Conservation (phyloP, 768 basidiomycete species). For the Mrakia gelida region DNA sequence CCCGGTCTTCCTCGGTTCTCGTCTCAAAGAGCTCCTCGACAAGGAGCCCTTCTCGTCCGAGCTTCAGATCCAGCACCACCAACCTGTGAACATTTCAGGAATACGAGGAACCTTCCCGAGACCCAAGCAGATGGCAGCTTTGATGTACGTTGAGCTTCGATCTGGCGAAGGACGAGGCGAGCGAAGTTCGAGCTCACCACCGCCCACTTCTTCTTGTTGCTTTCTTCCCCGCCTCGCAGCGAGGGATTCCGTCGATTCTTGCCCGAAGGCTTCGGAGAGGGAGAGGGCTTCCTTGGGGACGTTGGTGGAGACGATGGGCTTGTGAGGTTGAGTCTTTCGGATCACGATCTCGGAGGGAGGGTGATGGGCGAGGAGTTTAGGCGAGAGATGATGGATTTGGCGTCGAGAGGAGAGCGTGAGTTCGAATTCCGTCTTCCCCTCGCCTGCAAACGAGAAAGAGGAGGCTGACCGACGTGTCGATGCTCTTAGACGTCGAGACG, state of each 20-base stretch:
- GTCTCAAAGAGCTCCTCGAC: constrained; percentile 20
- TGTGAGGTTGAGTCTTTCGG: not conserved
- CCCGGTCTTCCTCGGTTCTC: constrained; percentile 31
- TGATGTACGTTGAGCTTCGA: not conserved
- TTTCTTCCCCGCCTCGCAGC: not conserved
- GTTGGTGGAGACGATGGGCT: not conserved
- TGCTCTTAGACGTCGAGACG: not conserved
- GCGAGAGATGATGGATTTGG: constrained; percentile 10
- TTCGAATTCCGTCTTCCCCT: too few species aligned
- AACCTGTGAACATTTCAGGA: not conserved
- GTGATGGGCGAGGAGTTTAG: constrained; percentile 5
- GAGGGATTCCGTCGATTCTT: constrained; percentile 14
- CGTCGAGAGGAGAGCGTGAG: not conserved
- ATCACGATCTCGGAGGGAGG: constrained; percentile 21
- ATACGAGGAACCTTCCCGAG: not conserved
- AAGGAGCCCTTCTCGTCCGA: not conserved
- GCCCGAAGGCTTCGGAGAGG: constrained; percentile 16
- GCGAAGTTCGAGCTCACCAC: not conserved
- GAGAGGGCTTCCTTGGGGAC: constrained; percentile 7
- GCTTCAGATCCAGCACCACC: not conserved
- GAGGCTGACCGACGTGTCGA: not conserved
- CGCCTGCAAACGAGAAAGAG: not conserved
- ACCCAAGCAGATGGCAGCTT: not conserved
- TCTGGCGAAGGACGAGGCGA: too few species aligned
- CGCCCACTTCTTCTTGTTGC: not conserved